A percentile compares a stretch with the other conserved stretches of the same genome.
Evolutionary conservation across 2,329 filamentous ascomycete species (phyloP).

Genomic region (Cordyceps pruinosa): DNA sequence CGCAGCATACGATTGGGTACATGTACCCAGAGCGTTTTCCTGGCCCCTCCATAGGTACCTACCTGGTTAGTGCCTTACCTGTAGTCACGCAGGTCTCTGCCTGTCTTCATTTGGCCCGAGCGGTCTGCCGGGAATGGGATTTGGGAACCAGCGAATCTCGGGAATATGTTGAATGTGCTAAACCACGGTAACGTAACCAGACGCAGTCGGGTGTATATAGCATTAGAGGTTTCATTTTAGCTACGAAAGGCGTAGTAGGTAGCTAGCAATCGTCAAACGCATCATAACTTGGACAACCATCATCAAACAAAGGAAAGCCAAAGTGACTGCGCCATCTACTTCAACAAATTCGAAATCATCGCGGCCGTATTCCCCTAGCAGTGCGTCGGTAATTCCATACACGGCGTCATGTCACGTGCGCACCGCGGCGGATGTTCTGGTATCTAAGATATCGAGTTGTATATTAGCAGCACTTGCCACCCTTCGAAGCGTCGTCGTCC

Average conservation of each 20-base stretch:
- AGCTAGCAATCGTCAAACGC: slow-evolving; percentile 31
- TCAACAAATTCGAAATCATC: slow-evolving; percentile 30
- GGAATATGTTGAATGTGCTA: not conserved
- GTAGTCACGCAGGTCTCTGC: not conserved
- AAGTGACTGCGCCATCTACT: slow-evolving; percentile 35
- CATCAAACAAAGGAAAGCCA: slow-evolving; percentile 33
- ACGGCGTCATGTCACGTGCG: slow-evolving; percentile 13
- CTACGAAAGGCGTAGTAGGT: slow-evolving; percentile 34
- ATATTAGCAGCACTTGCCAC: slow-evolving; percentile 71
- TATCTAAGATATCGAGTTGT: slow-evolving; percentile 8
- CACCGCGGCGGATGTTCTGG: slow-evolving; percentile 1
- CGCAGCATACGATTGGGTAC: too few species aligned
- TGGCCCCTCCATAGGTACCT: too few species aligned
- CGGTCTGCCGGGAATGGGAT: not conserved
- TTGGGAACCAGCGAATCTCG: not conserved
- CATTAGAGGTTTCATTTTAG: slow-evolving; percentile 26
- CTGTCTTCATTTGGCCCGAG: not conserved
- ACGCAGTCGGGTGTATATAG: slow-evolving; percentile 12
- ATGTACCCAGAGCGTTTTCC: too few species aligned
- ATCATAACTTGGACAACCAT: slow-evolving; percentile 29
- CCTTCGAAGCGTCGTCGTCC: slow-evolving; percentile 67
- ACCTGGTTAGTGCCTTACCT: not conserved
- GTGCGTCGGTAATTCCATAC: not conserved
- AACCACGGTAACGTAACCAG: not conserved
- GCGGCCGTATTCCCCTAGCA: slow-evolving; percentile 25